A percentile compares a stretch with the other conserved stretches of the same genome.
Conservation (phyloP, 768 basidiomycete genomes). For the Auricularia sp. region DNA sequence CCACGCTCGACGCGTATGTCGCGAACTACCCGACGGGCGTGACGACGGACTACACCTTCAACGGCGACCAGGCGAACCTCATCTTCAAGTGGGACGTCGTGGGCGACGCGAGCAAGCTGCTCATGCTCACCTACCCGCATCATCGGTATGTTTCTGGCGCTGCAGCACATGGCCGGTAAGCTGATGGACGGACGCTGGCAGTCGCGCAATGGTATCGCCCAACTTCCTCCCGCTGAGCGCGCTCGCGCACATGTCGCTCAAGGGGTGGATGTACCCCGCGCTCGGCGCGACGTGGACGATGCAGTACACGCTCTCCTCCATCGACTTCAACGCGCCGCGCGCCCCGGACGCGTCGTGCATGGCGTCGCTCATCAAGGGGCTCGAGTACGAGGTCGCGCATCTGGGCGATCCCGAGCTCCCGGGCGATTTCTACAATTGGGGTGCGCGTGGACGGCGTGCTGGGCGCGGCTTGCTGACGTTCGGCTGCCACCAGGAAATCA, state of each 20-base stretch:
- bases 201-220: conserved; percentile 5
- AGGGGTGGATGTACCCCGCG: conserved; percentile 26
- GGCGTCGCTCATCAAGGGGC: conserved; percentile 19
- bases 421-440: conserved; percentile 26
- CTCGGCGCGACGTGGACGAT: conserved; percentile 23
- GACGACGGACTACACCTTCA: conserved; percentile 20
- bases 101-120: conserved; percentile 15
- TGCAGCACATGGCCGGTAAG: too few species aligned
- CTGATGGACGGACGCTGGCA: background rate
- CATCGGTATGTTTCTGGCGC: too few species aligned
- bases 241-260: conserved; percentile 23
- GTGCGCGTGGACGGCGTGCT: too few species aligned
- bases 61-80: conserved; percentile 19
- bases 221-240: conserved; percentile 16
- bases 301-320: conserved; percentile 21
- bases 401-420: background rate
- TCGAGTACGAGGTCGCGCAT: conserved; percentile 7
- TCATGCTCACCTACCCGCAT: conserved; percentile 26
- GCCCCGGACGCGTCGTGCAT: conserved; percentile 23
- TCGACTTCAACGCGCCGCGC: conserved; percentile 24
- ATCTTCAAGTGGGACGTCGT: conserved; percentile 23
- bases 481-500: conserved; percentile 9
- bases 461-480: too few species aligned
- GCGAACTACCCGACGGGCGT: conserved; percentile 21
- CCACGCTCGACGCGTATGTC: conserved; percentile 20